Conservation (phyloP, 257 asterid species). For the Cinchona pubescens region DNA sequence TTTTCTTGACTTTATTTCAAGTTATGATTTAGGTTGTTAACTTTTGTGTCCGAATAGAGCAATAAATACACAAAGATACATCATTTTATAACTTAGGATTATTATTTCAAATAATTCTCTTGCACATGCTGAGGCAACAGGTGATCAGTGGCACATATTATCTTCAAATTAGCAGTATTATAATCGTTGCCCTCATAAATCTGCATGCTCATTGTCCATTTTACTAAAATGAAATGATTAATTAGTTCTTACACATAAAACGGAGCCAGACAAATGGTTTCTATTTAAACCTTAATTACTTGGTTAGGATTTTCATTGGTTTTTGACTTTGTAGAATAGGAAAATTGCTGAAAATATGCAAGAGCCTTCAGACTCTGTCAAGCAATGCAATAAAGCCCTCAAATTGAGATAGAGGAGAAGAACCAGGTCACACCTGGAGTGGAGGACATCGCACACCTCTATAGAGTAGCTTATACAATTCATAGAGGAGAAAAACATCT, state of each 20-base stretch:
- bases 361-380: background rate
- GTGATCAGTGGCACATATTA: background rate
- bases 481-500: background rate
- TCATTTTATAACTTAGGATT: too few relatives aligned
- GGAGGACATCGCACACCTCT: background rate
- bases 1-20: background rate
- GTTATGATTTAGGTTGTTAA: background rate
- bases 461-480: constrained; percentile 1
- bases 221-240: background rate
- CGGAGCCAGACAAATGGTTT: background rate
- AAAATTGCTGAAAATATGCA: background rate
- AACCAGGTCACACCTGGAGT: background rate
- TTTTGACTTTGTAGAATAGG: background rate
- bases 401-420: background rate
- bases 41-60: background rate
- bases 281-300: background rate
- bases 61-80: too few relatives aligned
- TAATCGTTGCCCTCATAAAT: background rate
- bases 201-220: background rate
- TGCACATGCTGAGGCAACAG: background rate
- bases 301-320: background rate
- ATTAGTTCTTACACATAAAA: background rate
- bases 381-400: background rate
- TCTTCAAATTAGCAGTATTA: background rate
- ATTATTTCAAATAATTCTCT: too few relatives aligned